Percentiles rank a stretch among this genome's conserved stretches.
Conservation (phyloP, 2,329 filamentous ascomycete species). For the Colletotrichum sp. region DNA sequence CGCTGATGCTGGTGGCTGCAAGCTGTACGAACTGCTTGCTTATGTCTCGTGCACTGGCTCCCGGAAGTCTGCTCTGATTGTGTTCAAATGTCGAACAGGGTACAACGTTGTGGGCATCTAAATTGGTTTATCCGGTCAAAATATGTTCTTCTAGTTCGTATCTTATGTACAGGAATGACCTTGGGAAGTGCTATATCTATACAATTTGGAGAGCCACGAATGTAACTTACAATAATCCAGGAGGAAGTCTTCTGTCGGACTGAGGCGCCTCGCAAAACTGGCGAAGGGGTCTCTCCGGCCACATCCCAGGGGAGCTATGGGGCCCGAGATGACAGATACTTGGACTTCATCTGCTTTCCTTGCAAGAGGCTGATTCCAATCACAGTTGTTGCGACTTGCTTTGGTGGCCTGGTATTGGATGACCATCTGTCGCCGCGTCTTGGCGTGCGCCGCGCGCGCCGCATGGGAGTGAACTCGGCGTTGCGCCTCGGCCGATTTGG, state of each 20-base stretch:
- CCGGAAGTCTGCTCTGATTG: background rate
- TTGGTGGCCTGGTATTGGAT: background rate
- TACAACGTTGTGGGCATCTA: background rate
- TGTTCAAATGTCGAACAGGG: background rate
- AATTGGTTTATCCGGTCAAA: too few relatives aligned
- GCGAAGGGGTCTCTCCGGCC: background rate
- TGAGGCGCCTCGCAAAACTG: background rate
- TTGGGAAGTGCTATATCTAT: background rate
- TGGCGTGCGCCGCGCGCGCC: background rate
- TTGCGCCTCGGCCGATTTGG: background rate
- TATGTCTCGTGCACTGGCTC: background rate
- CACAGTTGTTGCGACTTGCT: background rate
- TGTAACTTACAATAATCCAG: background rate
- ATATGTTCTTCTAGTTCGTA: too few relatives aligned
- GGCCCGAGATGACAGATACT: background rate
- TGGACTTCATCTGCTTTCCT: background rate
- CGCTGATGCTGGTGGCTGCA: background rate
- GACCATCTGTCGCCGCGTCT: background rate
- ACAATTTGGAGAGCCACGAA: too few relatives aligned
- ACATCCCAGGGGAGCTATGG: background rate
- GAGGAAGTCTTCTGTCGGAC: background rate
- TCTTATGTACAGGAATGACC: background rate
- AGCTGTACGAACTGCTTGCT: background rate
- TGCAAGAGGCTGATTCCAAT: background rate
- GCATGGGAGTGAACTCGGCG: background rate